phyloP scores from a whole-genome alignment of 2,329 filamentous ascomycete species.

The Aureobasidium vineae region DNA sequence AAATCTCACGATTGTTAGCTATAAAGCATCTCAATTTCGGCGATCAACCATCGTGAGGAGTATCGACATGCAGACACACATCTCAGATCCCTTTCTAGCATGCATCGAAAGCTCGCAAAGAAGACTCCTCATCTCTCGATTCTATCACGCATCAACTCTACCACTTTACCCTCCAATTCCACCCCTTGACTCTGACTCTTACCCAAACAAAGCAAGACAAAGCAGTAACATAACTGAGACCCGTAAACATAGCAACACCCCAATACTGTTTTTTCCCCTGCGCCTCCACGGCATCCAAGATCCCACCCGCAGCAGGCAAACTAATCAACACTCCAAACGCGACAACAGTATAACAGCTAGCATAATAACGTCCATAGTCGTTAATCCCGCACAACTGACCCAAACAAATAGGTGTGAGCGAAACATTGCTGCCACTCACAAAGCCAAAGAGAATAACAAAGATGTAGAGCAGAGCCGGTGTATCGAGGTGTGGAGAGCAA shows the following conservation, averaged over 20 bases:
- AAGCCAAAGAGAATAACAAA: slow-evolving; percentile 80
- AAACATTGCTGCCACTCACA: slow-evolving; percentile 74
- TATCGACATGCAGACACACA: too few relatives aligned
- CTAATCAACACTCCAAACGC: slow-evolving; percentile 61
- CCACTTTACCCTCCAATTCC: background rate
- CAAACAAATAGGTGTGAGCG: slow-evolving; percentile 78
- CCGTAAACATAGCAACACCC: slow-evolving; percentile 48
- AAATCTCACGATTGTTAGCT: too few relatives aligned
- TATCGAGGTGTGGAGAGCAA: slow-evolving; percentile 30
- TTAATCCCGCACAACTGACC: slow-evolving; percentile 77
- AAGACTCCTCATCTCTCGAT: too few relatives aligned
- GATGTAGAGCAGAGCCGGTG: slow-evolving; percentile 59
- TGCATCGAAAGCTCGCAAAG: too few relatives aligned
- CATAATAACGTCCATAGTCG: slow-evolving; percentile 77
- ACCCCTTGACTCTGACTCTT: slow-evolving; percentile 32
- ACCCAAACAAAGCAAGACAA: slow-evolving; percentile 43
- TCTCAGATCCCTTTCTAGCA: too few relatives aligned
- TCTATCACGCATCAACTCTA: background rate
- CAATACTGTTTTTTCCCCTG: slow-evolving; percentile 38
- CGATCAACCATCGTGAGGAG: too few relatives aligned
- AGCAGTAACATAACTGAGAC: slow-evolving; percentile 44
- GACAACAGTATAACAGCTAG: slow-evolving; percentile 81
- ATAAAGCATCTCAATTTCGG: too few relatives aligned
- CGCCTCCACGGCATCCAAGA: slow-evolving; percentile 41
- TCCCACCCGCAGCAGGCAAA: slow-evolving; percentile 47